Evolutionary conservation across 2,329 filamentous ascomycete species (phyloP), one percentile per base, ranked within the genome.

Genomic region (Pseudogymnoascus sp.): DNA sequence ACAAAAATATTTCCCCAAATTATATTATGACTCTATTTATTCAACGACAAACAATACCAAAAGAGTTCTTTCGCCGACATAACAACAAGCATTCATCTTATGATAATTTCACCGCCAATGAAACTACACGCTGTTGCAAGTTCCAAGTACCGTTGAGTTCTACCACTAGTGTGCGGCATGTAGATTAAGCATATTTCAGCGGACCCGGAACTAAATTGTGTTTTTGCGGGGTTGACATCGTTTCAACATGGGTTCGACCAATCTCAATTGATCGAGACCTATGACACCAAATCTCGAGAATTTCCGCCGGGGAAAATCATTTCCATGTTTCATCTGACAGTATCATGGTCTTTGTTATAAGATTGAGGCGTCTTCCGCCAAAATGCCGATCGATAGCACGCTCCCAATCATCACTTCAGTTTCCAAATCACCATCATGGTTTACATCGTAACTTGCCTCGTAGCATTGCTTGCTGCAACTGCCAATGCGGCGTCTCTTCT

Each of bases 181-280:
- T 51, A 51, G 44, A 31, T 51, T 51, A 51, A 51, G 44, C 44
- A 51, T 51, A 51, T 51, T 51, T 51, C 15, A 27, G 12, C 42
- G 42, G 44, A 17, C 44, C 27, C 8, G 44, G 27, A 31, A 15
- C 13, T 31, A 51, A 29, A 51, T 51, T 31, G 27, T 51, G 44
- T 31, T 31, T 41, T 51, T 51, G 44, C 44, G 44, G 44, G 44
- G 44, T 51, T 31, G 27, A 5, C 4, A 17, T 5, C 27, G 44
- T 51, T 51, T 51, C 44, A 51, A 31, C 44, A 51, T 31, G 27
- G 44, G 27, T 51, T 51, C 44, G 27, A 51, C 44, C 44, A 51
- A 31, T 31, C 44, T 15, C 17, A 51, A 10, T 17, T 31, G n/a
- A 31, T 51, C 13, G 27, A 51, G 29, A 15, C n/a, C 44, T 31